phyloP scores from a whole-genome alignment of 2,329 filamentous ascomycete species.

The Dactylonectria estremocensis region DNA sequence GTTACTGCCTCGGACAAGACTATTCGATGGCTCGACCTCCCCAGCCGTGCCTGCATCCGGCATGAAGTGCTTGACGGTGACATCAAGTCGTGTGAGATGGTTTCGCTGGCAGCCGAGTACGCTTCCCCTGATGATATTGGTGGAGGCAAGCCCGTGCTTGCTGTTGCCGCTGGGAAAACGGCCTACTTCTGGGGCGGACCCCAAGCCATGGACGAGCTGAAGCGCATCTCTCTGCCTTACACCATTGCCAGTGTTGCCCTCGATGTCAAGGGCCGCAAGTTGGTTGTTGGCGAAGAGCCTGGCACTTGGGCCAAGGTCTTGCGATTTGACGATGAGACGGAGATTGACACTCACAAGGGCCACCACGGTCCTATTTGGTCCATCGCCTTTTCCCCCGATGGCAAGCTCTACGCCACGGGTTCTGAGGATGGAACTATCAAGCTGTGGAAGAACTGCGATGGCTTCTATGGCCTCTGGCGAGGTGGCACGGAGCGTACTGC shows the following conservation, averaged over 20 bases:
- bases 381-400: constrained; percentile 93
- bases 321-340: constrained; percentile 85
- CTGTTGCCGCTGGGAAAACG: constrained; percentile 93
- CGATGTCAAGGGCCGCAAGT: constrained; percentile 83
- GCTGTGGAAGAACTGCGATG: constrained; percentile 82
- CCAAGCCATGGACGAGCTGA: constrained; percentile 79
- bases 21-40: constrained; percentile 94
- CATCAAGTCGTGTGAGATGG: constrained; percentile 94
- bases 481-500: constrained; percentile 60
- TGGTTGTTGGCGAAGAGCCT: constrained; percentile 91
- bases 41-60: constrained; percentile 80
- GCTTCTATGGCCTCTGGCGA: constrained; percentile 76
- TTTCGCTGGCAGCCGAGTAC: constrained; percentile 72
- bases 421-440: constrained; percentile 99
- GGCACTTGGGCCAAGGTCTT: constrained; percentile 99
- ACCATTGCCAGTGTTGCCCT: constrained; percentile 93
- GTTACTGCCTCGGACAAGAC: constrained; percentile 94
- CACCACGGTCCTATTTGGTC: constrained; percentile 99
- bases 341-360: constrained; percentile 94
- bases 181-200: constrained; percentile 92
- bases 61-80: constrained; percentile 85
- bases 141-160: constrained; percentile 80
- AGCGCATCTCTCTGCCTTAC: constrained; percentile 84
- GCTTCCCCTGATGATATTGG: constrained; percentile 75
- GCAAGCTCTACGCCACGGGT: constrained; percentile 95